These are phyloP conservation scores for Stipa capillata DNA, from an alignment of 176 grass and related monocot species.

Conservation along the genomic window DNA sequence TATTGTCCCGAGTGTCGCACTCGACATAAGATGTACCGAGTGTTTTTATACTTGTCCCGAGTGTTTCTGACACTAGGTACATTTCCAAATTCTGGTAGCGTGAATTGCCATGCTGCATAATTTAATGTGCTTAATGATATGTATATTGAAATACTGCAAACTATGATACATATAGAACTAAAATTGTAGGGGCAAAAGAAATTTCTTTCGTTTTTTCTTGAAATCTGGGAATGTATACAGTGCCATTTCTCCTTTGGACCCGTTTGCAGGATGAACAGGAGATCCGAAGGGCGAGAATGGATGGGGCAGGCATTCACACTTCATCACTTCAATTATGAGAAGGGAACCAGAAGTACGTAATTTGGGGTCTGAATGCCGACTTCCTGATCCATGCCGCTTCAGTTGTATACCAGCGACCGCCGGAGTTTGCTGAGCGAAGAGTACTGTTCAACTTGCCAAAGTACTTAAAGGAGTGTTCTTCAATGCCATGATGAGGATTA, in stretches of 20 bases:
- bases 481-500: constrained; percentile 37
- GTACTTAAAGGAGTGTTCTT: constrained; percentile 8
- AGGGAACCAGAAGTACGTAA: constrained; percentile 30
- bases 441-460: constrained; percentile 39
- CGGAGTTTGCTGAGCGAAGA: constrained; percentile 43
- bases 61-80: too few relatives aligned
- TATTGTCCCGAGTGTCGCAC: too few relatives aligned
- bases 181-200: not conserved
- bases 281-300: constrained; percentile 53
- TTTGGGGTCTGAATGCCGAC: constrained; percentile 62
- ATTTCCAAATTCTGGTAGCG: too few relatives aligned
- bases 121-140: not conserved
- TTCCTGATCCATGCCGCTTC: constrained; percentile 67
- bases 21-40: too few relatives aligned
- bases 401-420: constrained; percentile 41
- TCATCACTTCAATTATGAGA: constrained; percentile 44
- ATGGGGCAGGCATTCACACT: constrained; percentile 54
- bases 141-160: not conserved
- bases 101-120: not conserved
- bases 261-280: constrained; percentile 35
- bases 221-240: not conserved
- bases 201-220: not conserved
- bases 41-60: too few relatives aligned
- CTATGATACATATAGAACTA: not conserved
- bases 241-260: not conserved